Conservation (phyloP, 1,284 basidiomycete species). For the Amylostereum areolatum region DNA sequence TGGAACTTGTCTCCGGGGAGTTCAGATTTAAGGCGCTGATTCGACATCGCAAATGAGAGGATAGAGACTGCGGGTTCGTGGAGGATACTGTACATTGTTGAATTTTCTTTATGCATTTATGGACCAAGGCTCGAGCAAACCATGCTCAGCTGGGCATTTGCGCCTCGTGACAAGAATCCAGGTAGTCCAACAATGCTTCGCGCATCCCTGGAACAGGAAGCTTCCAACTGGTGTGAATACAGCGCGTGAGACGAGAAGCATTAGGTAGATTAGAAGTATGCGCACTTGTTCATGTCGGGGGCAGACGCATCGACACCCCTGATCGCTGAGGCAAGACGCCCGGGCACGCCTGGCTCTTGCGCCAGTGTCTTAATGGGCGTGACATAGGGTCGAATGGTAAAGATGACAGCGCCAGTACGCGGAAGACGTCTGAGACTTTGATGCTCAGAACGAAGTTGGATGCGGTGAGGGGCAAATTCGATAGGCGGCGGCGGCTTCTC, state of each 20-base stretch:
- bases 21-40: no score
- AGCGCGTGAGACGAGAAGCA: neutral
- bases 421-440: conserved; percentile 70
- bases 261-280: neutral
- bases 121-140: no score
- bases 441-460: conserved; percentile 63
- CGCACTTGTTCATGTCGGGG: neutral
- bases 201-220: neutral
- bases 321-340: conserved; percentile 61
- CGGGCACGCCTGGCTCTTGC: conserved; percentile 59
- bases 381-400: conserved; percentile 72
- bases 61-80: no score
- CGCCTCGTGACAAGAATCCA: no score
- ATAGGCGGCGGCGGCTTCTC: conserved; percentile 3
- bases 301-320: conserved; percentile 18
- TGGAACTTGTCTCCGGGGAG: no score
- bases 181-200: neutral
- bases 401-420: conserved; percentile 64
- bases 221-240: neutral
- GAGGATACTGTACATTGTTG: no score
- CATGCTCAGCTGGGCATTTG: no score
- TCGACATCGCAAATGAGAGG: no score
- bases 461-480: conserved; percentile 30
- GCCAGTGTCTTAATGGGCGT: conserved; percentile 54
- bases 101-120: no score